Evolutionary conservation across 306 rosid genomes (phyloP).

Genomic region (Gastrolobium villosum): DNA sequence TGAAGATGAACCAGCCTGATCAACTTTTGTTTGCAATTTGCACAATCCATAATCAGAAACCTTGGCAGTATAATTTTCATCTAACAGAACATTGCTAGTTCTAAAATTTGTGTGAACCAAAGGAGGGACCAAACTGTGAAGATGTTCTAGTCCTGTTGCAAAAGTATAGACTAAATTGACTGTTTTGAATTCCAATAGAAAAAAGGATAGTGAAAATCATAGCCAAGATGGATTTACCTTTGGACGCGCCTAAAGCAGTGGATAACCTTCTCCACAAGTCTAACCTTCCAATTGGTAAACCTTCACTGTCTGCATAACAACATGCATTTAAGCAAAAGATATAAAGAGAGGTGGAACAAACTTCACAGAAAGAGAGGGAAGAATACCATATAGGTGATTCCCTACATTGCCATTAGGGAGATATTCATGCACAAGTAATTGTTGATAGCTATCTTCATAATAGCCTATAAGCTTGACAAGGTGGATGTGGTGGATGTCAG

Average conservation of each 20-base stretch:
- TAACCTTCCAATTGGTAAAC: conserved; percentile 74
- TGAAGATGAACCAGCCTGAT: conserved; percentile 66
- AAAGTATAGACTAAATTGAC: background rate
- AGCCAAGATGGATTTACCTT: conserved; percentile 57
- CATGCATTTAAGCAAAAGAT: conserved; percentile 29
- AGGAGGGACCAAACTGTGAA: conserved; percentile 78
- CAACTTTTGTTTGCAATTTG: conserved; percentile 53
- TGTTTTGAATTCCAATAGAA: conserved; percentile 35
- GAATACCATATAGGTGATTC: conserved; percentile 73
- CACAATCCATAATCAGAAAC: conserved; percentile 77
- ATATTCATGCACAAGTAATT: conserved; percentile 71
- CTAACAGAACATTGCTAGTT: conserved; percentile 75
- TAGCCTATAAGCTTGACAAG: conserved; percentile 73
- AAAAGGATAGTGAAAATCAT: background rate
- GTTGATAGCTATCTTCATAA: conserved; percentile 68
- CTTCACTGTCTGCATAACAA: conserved; percentile 64
- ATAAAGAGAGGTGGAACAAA: conserved; percentile 23
- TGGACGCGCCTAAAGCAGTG: conserved; percentile 74
- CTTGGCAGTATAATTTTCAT: conserved; percentile 64
- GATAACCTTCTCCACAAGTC: conserved; percentile 64
- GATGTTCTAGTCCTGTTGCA: conserved; percentile 71
- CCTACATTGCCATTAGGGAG: conserved; percentile 75
- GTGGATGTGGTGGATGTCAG: conserved; percentile 63
- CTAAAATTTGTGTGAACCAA: conserved; percentile 69
- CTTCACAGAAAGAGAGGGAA: conserved; percentile 30